These are phyloP conservation scores for Heritiera littoralis DNA, from an alignment of 345 rosid genomes.

Conservation along the genomic window DNA sequence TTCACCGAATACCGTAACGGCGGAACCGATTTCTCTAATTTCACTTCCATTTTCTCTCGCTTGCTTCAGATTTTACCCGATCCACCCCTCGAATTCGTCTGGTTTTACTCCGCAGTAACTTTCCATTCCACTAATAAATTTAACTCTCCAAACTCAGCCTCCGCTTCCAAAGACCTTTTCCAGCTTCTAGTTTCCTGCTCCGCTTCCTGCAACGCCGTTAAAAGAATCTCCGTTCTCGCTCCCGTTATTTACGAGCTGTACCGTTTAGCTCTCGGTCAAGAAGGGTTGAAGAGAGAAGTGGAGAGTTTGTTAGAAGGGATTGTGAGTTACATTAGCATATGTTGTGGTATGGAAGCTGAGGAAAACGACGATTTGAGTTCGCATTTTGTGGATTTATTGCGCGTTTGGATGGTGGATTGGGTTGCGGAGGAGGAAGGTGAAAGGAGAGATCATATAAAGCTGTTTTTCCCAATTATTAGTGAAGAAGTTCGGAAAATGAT, in stretches of 20 bases:
- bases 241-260: conserved; percentile 62
- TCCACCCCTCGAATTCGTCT: conserved; percentile 66
- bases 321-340: conserved; percentile 39
- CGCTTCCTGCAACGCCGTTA: conserved; percentile 39
- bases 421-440: conserved; percentile 30
- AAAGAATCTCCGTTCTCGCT: conserved; percentile 55
- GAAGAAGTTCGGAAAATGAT: conserved; percentile 39
- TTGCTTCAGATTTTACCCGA: conserved; percentile 44
- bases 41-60: conserved; percentile 65
- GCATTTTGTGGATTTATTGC: conserved; percentile 50
- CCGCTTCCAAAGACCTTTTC: conserved; percentile 46
- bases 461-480: conserved; percentile 56
- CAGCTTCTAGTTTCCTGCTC: conserved; percentile 53
- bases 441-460: conserved; percentile 35
- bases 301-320: conserved; percentile 59
- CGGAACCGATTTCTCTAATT: conserved; percentile 58
- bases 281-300: conserved; percentile 35
- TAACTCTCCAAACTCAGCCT: conserved; percentile 29
- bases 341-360: conserved; percentile 12
- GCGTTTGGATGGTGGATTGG: conserved; percentile 62
- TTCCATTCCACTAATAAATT: conserved; percentile 39
- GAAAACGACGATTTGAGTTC: conserved; percentile 39
- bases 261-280: conserved; percentile 22
- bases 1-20: conserved; percentile 47
- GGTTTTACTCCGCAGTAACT: conserved; percentile 71